Conservation (phyloP, 371 early-diverging fungal species). For the Mucor sp. region DNA sequence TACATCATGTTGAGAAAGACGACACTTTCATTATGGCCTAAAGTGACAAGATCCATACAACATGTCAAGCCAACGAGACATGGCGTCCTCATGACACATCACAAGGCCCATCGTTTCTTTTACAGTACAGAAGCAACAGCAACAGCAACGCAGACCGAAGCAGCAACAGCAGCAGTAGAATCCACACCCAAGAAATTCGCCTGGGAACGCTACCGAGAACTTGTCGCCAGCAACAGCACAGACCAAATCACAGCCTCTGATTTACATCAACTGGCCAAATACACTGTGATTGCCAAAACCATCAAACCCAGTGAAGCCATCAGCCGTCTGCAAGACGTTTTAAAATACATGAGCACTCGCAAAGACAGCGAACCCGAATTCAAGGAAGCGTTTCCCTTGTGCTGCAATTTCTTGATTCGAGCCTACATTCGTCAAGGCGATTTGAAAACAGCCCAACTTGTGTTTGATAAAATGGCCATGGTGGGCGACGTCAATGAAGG, state of each 20-base stretch:
- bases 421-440: constrained; percentile 23
- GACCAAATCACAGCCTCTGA: not conserved
- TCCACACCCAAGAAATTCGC: not conserved
- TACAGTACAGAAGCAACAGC: not conserved
- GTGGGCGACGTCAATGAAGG: constrained; percentile 5
- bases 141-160: not conserved
- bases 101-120: not conserved
- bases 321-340: constrained; percentile 20
- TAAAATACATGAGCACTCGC: constrained; percentile 16
- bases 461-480: constrained; percentile 32
- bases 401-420: constrained; percentile 44
- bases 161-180: not conserved
- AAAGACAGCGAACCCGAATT: not conserved
- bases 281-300: not conserved
- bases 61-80: not conserved
- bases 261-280: not conserved
- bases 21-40: not conserved
- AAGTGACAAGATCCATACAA: not conserved
- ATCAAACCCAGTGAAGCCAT: not conserved
- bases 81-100: not conserved
- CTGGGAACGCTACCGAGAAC: not conserved
- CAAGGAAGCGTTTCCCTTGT: constrained; percentile 15
- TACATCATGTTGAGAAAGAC: not conserved
- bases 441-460: constrained; percentile 30
- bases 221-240: not conserved